These are phyloP conservation scores for Protoeuglena noctilucae DNA, from an alignment of 139 green algal genomes.

Conservation along the genomic window DNA sequence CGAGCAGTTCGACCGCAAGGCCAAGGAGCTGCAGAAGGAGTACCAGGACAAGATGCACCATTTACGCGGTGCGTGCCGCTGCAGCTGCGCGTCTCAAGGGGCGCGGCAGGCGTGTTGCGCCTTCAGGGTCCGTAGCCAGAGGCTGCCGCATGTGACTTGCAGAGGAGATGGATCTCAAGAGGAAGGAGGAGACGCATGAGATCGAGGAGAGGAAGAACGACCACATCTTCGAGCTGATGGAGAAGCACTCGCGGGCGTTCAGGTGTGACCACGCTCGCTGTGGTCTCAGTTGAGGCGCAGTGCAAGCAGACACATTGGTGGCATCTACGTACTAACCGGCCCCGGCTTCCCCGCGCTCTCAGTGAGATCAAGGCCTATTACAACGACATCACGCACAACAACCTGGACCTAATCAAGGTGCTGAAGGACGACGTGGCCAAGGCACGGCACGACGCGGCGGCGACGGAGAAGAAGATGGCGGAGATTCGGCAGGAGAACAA, in stretches of 20 bases:
- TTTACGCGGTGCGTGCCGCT: too few relatives aligned
- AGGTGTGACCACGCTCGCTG: too few relatives aligned
- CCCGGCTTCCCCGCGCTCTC: too few relatives aligned
- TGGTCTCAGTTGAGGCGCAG: not conserved
- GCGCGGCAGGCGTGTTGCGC: too few relatives aligned
- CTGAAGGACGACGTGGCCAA: constrained; percentile 71
- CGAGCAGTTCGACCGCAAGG: constrained; percentile 67
- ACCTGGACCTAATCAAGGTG: constrained; percentile 85
- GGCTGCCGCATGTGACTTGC: too few relatives aligned
- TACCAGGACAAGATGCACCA: constrained; percentile 70
- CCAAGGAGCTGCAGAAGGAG: constrained; percentile 53
- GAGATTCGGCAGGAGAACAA: constrained; percentile 74
- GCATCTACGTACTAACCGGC: too few relatives aligned
- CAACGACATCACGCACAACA: constrained; percentile 84
- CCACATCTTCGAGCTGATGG: constrained; percentile 77
- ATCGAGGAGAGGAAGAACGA: constrained; percentile 51
- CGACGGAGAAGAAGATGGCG: constrained; percentile 71
- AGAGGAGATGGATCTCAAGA: constrained; percentile 59
- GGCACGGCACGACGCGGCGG: too few relatives aligned
- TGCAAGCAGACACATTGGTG: constrained; percentile 7
- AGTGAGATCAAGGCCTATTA: constrained; percentile 93
- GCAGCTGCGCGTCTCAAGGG: too few relatives aligned
- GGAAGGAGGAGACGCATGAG: constrained; percentile 40
- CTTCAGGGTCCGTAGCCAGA: too few relatives aligned
- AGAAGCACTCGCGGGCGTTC: constrained; percentile 50